phyloP scores from a whole-genome alignment of 2,329 filamentous ascomycete genomes.

The Mycosphaerella sp. region DNA sequence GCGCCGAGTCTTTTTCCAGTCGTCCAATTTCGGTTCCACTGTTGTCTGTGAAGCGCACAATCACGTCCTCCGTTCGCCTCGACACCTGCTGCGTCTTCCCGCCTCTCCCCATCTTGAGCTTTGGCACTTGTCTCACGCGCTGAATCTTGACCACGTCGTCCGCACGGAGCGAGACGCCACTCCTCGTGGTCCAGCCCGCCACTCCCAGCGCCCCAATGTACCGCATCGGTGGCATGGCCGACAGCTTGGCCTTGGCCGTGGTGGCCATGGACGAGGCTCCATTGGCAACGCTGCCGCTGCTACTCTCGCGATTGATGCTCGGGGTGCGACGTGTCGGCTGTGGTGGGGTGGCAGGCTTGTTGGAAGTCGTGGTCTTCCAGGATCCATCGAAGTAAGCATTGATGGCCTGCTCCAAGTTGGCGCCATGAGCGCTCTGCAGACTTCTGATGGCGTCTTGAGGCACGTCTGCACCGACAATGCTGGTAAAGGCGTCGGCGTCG shows the following conservation, averaged over 20 bases:
- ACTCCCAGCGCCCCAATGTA: constrained; percentile 92
- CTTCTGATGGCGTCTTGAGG: constrained; percentile 41
- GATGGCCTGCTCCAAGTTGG: constrained; percentile 55
- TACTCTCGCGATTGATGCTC: constrained; percentile 7
- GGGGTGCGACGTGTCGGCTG: constrained; percentile 13
- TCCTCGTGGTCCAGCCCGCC: constrained; percentile 85
- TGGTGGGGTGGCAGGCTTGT: constrained; percentile 14
- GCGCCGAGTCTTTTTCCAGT: constrained; percentile 76
- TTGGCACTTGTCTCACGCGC: constrained; percentile 66
- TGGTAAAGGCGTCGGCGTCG: constrained; percentile 50
- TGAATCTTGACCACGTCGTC: constrained; percentile 83
- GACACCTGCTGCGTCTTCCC: constrained; percentile 45
- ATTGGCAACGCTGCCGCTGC: constrained; percentile 1
- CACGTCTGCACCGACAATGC: constrained; percentile 52
- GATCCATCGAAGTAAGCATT: constrained; percentile 61
- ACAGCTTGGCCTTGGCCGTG: constrained; percentile 17
- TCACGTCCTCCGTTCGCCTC: constrained; percentile 68
- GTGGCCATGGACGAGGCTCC: constrained; percentile 3
- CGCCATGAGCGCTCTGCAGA: constrained; percentile 47
- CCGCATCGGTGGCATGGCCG: constrained; percentile 52
- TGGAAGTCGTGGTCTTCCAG: constrained; percentile 43
- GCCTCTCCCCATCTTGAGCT: constrained; percentile 38
- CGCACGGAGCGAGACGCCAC: constrained; percentile 67
- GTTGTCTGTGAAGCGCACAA: constrained; percentile 83
- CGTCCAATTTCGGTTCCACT: constrained; percentile 78